Percentiles rank a stretch among this genome's conserved stretches.
These are phyloP conservation scores for Coelastrella sp. DNA, from an alignment of 139 green algal species.

Conservation along the genomic window DNA sequence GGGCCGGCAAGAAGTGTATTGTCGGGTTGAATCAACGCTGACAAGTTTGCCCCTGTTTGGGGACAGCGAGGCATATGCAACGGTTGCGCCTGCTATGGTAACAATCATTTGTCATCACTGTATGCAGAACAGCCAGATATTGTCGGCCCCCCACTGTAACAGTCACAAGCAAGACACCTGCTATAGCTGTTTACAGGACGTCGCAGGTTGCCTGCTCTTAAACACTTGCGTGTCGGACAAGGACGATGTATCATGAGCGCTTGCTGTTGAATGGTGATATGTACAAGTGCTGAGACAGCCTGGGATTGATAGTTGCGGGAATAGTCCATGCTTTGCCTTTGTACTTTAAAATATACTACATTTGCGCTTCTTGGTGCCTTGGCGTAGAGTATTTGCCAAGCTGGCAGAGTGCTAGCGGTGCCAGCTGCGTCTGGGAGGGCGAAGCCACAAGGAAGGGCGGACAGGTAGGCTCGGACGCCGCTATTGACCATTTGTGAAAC, in stretches of 20 bases:
- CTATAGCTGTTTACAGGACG: not conserved
- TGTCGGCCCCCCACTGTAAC: not conserved
- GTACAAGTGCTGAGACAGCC: not conserved
- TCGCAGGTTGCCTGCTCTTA: not conserved
- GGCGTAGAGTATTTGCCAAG: not conserved
- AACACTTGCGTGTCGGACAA: no score
- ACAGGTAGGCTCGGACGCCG: not conserved
- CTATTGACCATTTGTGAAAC: not conserved
- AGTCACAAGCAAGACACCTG: not conserved
- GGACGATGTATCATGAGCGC: no score
- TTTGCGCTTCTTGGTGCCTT: no score
- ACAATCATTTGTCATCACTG: not conserved
- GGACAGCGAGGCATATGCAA: not conserved
- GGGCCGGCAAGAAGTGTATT: not conserved
- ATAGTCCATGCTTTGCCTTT: no score
- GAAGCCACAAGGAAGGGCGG: not conserved
- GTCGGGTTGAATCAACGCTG: not conserved
- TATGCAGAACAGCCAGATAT: not conserved
- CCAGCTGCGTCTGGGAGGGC: not conserved
- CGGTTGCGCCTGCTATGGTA: no score
- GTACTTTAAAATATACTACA: no score
- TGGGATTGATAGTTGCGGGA: not conserved
- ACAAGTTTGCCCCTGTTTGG: not conserved
- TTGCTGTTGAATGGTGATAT: not conserved
- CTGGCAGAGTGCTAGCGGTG: not conserved